phyloP scores from a whole-genome alignment of 805 yeast genomes.

The Candida yuanshanica region DNA sequence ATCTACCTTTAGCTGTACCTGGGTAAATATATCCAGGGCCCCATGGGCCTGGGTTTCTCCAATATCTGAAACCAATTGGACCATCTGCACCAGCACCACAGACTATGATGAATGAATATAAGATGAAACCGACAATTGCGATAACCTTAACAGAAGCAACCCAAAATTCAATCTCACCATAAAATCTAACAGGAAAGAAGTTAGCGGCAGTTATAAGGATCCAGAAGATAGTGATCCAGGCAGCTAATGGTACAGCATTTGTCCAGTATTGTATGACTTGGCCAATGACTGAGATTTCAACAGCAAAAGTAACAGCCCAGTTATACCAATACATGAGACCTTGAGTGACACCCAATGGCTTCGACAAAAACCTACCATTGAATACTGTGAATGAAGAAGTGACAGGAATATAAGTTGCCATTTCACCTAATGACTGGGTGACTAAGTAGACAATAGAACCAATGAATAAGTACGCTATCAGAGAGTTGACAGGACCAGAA shows the following conservation, averaged over 20 bases:
- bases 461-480: conserved; percentile 62
- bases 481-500: conserved; percentile 67
- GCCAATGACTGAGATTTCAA: conserved; percentile 68
- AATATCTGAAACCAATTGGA: conserved; percentile 72
- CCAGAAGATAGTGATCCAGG: conserved; percentile 67
- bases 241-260: conserved; percentile 59
- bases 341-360: conserved; percentile 66
- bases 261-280: conserved; percentile 66
- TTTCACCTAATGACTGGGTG: conserved; percentile 70
- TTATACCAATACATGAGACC: conserved; percentile 75
- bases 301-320: conserved; percentile 73
- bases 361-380: conserved; percentile 59
- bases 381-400: conserved; percentile 64
- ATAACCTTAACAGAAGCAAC: conserved; percentile 60
- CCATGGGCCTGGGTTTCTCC: conserved; percentile 78
- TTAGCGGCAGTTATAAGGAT: conserved; percentile 49
- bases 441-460: conserved; percentile 61
- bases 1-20: conserved; percentile 48
- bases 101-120: conserved; percentile 65
- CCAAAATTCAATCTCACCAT: conserved; percentile 78
- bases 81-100: conserved; percentile 69
- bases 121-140: conserved; percentile 63
- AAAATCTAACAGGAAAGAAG: conserved; percentile 61
- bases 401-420: conserved; percentile 75
- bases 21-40: conserved; percentile 54